Evolutionary conservation across 345 rosid species (phyloP).

Genomic region (Punica granatum): DNA sequence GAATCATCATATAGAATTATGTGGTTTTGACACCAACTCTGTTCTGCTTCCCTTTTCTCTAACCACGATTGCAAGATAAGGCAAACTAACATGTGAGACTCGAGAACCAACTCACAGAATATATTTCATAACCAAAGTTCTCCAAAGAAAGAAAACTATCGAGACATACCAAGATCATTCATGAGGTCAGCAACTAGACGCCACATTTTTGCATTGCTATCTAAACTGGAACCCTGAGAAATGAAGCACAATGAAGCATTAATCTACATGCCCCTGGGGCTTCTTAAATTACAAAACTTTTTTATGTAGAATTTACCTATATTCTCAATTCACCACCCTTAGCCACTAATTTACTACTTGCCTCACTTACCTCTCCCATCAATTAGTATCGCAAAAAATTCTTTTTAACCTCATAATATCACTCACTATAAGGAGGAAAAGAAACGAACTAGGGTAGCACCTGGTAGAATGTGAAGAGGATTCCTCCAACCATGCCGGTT

Average conservation of each 20-base stretch:
- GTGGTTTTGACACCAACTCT: neutral
- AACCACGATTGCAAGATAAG: neutral
- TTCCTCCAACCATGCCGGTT: constrained; percentile 96
- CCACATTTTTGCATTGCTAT: constrained; percentile 96
- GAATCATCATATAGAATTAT: neutral
- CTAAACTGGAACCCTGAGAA: constrained; percentile 80
- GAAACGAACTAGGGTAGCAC: constrained; percentile 16
- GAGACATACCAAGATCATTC: constrained; percentile 78
- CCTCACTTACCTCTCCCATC: neutral
- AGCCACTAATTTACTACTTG: neutral
- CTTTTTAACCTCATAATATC: too few relatives aligned
- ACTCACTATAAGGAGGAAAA: neutral
- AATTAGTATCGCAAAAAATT: neutral
- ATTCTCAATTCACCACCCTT: neutral
- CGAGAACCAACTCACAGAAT: neutral
- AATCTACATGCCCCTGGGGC: neutral
- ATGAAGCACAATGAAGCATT: constrained; percentile 4
- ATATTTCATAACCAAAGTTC: neutral
- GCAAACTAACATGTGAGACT: neutral
- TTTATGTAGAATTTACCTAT: neutral
- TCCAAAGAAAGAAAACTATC: constrained; percentile 1
- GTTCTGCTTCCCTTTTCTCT: neutral
- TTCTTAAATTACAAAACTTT: neutral
- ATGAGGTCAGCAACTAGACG: constrained; percentile 90
- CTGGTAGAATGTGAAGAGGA: constrained; percentile 91